Base-by-base conservation (phyloP, 805 yeast species). In the Ogataea pini region DNA sequence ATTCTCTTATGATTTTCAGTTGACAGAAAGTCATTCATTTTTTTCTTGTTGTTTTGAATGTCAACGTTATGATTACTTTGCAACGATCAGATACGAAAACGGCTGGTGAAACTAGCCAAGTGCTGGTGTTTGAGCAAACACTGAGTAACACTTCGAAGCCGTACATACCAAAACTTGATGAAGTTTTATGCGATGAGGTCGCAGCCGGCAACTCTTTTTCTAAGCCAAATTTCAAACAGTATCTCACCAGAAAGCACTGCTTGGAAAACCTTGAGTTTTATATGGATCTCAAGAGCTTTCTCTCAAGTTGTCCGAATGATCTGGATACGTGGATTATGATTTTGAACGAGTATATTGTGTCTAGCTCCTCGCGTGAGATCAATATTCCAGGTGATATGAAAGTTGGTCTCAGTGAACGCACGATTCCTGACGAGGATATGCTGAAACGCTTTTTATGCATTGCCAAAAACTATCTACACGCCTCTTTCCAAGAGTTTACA, bases 251-350 rank as follows among this genome's bases (percentile, higher is more conserved):
- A 25, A 60, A 64, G 37, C 71, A 67, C 48, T 68, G 72, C 50
- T 32, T 62, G 3, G 72, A 69, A 48, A 69, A 68, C 42, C 57
- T 68, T 17, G 72, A 69, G 36, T 67, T 68, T 47, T 66, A 58
- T 39, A 36, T 59, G 19, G 65, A 64, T 22, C 47, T 67, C 14
- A 49, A 51, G 5, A 44, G 42, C 25, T 55, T 68, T 24, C 48
- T 59, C 3, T 31, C 47, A 2, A 48, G 47, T 18, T 49, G 50
- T n/a, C 32, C 51, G 38, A 24, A 27, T 7, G 57, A 54, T 16
- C 7, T 48, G 10, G 27, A 50, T n/a, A 56, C 52, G 20, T 69
- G 72, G 72, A 55, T 44, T 10, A 49, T 51, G 32, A 27, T 69
- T 14, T 60, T 47, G 34, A 49, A 46, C 14, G 62, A 58, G 25